These are phyloP conservation scores for Xylaria sp. DNA, from an alignment of 2,329 filamentous ascomycete species.

Conservation along the genomic window DNA sequence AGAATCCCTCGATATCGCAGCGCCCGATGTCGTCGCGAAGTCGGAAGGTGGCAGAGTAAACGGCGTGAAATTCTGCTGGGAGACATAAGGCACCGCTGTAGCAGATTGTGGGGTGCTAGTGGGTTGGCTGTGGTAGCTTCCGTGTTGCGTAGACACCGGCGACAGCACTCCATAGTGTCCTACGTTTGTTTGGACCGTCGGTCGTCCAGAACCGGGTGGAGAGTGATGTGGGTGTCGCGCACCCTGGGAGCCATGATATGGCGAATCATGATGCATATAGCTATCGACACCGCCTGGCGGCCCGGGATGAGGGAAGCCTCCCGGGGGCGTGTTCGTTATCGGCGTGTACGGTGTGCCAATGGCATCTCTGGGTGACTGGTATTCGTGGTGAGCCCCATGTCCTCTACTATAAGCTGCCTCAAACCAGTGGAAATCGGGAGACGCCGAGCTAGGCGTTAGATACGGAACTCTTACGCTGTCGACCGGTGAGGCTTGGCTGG, in stretches of 20 bases:
- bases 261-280: slow-evolving; percentile 47
- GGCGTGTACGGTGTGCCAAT: slow-evolving; percentile 51
- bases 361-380: slow-evolving; percentile 50
- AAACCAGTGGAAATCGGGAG: slow-evolving; percentile 52
- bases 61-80: slow-evolving; percentile 63
- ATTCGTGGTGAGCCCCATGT: slow-evolving; percentile 45
- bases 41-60: slow-evolving; percentile 66
- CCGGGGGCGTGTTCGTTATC: slow-evolving; percentile 47
- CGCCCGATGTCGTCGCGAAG: slow-evolving; percentile 49
- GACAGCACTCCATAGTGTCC: slow-evolving; percentile 56
- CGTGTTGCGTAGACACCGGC: slow-evolving; percentile 52
- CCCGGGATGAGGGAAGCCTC: slow-evolving; percentile 39
- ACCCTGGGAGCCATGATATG: slow-evolving; percentile 38
- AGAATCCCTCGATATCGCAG: slow-evolving; percentile 40
- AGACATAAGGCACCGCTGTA: slow-evolving; percentile 52
- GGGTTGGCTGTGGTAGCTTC: slow-evolving; percentile 51
- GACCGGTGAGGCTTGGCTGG: slow-evolving; percentile 52
- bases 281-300: slow-evolving; percentile 44
- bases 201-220: slow-evolving; percentile 47
- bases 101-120: slow-evolving; percentile 49
- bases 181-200: slow-evolving; percentile 51
- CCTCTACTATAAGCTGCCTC: slow-evolving; percentile 46
- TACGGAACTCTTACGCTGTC: slow-evolving; percentile 46
- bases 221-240: slow-evolving; percentile 44
- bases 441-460: slow-evolving; percentile 46